phyloP scores from a whole-genome alignment of 306 rosid genomes.

The Aeschynomene evenia region DNA sequence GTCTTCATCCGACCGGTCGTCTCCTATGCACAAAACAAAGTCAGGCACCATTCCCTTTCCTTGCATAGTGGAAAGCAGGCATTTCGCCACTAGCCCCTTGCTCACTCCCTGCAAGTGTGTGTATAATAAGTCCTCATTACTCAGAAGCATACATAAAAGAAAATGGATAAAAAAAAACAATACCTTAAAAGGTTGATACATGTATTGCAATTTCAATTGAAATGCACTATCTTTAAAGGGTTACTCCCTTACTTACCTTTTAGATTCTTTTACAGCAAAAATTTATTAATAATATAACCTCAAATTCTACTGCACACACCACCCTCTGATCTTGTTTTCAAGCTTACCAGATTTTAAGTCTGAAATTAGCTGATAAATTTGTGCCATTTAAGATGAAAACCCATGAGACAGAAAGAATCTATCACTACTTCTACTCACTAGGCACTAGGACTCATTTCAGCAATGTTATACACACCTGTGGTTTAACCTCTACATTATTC shows the following conservation, averaged over 20 bases:
- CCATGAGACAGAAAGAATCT: background rate
- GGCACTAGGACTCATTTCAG: background rate
- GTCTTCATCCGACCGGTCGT: constrained; percentile 79
- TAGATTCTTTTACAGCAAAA: background rate
- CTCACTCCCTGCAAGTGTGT: constrained; percentile 54
- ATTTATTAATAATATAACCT: too few relatives aligned
- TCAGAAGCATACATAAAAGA: background rate
- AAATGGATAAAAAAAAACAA: too few relatives aligned
- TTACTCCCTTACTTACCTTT: background rate
- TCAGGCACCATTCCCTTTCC: constrained; percentile 54
- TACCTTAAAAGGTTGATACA: too few relatives aligned
- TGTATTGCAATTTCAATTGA: background rate
- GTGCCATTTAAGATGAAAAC: background rate
- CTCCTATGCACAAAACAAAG: constrained; percentile 70
- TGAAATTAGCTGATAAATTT: background rate
- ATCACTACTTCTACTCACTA: too few relatives aligned
- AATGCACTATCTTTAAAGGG: background rate
- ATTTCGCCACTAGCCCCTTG: constrained; percentile 68
- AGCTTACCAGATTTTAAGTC: background rate
- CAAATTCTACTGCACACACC: background rate
- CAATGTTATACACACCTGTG: constrained; percentile 51
- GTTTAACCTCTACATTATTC: constrained; percentile 64
- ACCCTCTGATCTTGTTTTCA: background rate
- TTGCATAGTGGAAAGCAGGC: constrained; percentile 58
- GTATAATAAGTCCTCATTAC: background rate